These are phyloP conservation scores for Thraustotheca clavata DNA, from an alignment of 352 stramenopile genomes.

Conservation along the genomic window DNA sequence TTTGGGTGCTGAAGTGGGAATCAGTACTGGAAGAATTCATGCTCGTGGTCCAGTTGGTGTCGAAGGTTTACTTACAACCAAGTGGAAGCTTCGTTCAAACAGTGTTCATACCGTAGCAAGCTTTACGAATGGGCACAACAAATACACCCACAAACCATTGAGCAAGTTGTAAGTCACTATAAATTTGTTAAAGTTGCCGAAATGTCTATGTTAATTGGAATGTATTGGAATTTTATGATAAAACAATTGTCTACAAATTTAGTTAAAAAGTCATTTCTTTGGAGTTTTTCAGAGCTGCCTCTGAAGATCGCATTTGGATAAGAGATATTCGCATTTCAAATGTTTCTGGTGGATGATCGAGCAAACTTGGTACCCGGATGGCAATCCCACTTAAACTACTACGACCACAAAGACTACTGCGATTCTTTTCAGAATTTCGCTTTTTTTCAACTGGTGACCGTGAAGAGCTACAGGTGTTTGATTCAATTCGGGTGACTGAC, in stretches of 20 bases:
- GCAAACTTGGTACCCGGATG: conserved; percentile 12
- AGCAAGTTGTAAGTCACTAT: not conserved
- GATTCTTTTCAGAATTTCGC: no score
- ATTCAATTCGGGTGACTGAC: not conserved
- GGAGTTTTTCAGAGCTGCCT: not conserved
- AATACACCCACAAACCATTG: conserved; percentile 62
- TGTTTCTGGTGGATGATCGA: not conserved
- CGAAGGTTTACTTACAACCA: conserved; percentile 95
- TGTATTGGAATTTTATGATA: no score
- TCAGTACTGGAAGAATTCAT: conserved; percentile 96
- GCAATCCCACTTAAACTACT: conserved; percentile 5
- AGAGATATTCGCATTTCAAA: not conserved
- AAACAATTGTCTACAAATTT: no score
- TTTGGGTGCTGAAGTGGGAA: conserved; percentile 96
- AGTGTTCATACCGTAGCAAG: conserved; percentile 75
- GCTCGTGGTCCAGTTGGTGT: conserved; percentile 94
- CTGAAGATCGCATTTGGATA: not conserved
- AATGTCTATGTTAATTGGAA: no score
- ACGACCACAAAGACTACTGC: no score
- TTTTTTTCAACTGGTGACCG: not conserved
- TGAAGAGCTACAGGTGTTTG: not conserved
- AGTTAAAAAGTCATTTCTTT: not conserved
- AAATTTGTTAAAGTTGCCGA: no score
- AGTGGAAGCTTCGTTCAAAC: conserved; percentile 92
- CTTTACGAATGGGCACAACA: conserved; percentile 38